These are phyloP conservation scores for Ceriops tagal DNA, from an alignment of 345 rosid genomes.

Conservation along the genomic window DNA sequence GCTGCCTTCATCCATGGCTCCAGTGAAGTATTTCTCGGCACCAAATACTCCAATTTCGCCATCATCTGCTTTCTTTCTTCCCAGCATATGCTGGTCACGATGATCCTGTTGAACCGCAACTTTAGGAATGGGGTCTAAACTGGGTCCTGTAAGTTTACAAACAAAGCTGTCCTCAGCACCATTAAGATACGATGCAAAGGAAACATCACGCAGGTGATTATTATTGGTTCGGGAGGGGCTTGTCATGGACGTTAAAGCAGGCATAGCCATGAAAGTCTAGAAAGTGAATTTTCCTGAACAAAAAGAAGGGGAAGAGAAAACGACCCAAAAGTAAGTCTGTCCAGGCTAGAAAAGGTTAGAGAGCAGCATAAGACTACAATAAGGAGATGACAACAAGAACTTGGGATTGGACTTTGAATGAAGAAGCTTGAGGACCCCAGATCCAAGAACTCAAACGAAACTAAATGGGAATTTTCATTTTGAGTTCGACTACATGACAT, in stretches of 20 bases:
- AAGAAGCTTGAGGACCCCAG: slow-evolving; percentile 4
- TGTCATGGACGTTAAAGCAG: slow-evolving; percentile 25
- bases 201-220: slow-evolving; percentile 30
- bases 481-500: too few relatives aligned
- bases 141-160: slow-evolving; percentile 29
- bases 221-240: slow-evolving; percentile 23
- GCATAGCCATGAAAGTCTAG: slow-evolving; percentile 30
- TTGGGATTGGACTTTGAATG: background rate
- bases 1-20: slow-evolving; percentile 43
- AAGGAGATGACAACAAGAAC: slow-evolving; percentile 14
- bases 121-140: slow-evolving; percentile 4
- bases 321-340: background rate
- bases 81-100: slow-evolving; percentile 16
- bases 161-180: slow-evolving; percentile 36
- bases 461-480: background rate
- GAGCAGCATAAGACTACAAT: too few relatives aligned
- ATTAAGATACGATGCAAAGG: slow-evolving; percentile 50
- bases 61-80: slow-evolving; percentile 42
- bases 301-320: background rate
- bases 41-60: slow-evolving; percentile 72
- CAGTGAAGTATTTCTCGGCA: slow-evolving; percentile 83
- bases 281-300: background rate
- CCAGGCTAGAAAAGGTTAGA: too few relatives aligned
- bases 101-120: slow-evolving; percentile 7
- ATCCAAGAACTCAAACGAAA: slow-evolving; percentile 16